Conservation (phyloP, 192 early-diverging fungal species). For the Coemansia sp. region DNA sequence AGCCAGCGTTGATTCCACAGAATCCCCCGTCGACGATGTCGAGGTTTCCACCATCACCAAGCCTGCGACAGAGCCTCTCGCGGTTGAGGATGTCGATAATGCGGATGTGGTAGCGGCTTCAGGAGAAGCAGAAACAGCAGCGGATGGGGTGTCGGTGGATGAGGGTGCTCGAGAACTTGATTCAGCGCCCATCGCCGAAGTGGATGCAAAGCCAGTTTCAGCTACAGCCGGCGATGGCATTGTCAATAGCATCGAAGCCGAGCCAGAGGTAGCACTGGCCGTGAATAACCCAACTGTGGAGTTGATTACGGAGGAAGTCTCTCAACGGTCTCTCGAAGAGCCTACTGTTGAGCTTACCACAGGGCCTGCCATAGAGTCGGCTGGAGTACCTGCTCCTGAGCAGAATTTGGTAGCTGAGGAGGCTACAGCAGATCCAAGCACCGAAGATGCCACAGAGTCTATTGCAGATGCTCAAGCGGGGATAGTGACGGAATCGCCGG, state of each 20-base stretch:
- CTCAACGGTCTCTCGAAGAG: not conserved
- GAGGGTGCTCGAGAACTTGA: not conserved
- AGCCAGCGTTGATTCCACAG: not conserved
- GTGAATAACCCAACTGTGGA: not conserved
- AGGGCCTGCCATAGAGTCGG: not conserved
- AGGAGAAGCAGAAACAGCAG: too few species aligned
- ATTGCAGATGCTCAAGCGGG: not conserved
- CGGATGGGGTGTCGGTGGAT: too few species aligned
- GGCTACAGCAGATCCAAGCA: not conserved
- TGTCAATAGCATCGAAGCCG: not conserved
- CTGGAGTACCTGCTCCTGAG: not conserved
- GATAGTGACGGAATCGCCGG: not conserved
- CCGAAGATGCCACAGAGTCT: too few species aligned
- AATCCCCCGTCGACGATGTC: not conserved
- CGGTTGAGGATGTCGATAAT: not conserved
- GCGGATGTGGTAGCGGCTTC: too few species aligned
- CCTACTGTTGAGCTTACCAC: not conserved
- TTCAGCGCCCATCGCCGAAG: not conserved
- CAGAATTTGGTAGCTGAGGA: not conserved
- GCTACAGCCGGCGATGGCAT: not conserved
- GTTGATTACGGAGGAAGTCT: not conserved
- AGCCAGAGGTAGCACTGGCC: not conserved
- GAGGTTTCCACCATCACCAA: not conserved
- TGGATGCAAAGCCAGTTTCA: not conserved
- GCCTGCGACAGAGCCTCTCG: not conserved